Conservation (phyloP, 2,329 filamentous ascomycete species). For the Dactylellina drechsleri region DNA sequence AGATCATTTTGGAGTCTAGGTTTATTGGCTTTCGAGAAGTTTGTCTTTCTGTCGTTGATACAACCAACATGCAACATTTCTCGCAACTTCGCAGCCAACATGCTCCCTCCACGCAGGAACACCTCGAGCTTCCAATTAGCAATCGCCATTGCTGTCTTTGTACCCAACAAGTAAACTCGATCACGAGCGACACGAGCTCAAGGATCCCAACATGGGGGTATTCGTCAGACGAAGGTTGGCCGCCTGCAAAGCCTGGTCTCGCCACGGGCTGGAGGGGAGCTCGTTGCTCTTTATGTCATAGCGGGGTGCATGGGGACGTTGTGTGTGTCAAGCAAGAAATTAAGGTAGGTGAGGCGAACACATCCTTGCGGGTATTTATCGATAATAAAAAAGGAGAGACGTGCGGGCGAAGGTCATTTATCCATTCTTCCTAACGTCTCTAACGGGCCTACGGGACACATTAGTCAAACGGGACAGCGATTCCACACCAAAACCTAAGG, state of each 20-base stretch:
- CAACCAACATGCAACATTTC: conserved; percentile 29
- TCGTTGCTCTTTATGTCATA: conserved; percentile 54
- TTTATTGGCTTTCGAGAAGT: conserved; percentile 7
- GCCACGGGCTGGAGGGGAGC: conserved; percentile 39
- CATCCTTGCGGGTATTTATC: conserved; percentile 53
- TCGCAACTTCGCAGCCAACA: conserved; percentile 8
- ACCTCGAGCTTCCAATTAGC: conserved; percentile 3
- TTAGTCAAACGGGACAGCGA: no score
- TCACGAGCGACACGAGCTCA: conserved; percentile 27
- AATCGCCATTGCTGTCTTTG: conserved; percentile 12
- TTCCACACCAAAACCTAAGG: no score
- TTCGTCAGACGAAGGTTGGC: conserved; percentile 28
- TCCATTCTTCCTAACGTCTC: conserved; percentile 24
- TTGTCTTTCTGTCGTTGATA: conserved; percentile 17
- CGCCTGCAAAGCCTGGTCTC: conserved; percentile 22
- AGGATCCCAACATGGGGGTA: conserved; percentile 25
- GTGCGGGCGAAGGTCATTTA: conserved; percentile 22
- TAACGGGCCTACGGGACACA: no score
- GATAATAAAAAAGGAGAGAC: conserved; percentile 50
- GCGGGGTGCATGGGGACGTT: conserved; percentile 37
- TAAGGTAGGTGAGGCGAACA: conserved; percentile 43
- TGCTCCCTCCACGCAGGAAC: conserved; percentile 38
- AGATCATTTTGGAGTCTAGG: conserved; percentile 16
- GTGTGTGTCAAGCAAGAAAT: conserved; percentile 38
- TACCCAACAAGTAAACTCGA: conserved; percentile 11